Evolutionary conservation across 2,329 filamentous ascomycete genomes (phyloP).

Genomic region (Lachnellula cervina): DNA sequence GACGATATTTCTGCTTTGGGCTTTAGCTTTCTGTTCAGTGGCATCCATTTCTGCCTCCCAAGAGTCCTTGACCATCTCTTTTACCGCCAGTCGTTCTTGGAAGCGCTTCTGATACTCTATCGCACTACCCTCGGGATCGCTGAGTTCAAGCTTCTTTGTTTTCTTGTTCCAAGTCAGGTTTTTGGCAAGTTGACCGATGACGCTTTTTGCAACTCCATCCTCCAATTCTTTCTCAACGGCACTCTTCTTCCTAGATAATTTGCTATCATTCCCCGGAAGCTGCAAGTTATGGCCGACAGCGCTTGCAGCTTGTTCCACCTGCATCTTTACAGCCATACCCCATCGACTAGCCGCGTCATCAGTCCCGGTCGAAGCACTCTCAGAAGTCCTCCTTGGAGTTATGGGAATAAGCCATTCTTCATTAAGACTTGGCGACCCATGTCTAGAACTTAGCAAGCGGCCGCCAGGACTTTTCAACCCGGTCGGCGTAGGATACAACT

Average conservation of each 20-base stretch:
- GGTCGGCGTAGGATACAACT: neutral
- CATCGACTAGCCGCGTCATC: neutral
- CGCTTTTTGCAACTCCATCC: neutral
- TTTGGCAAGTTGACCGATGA: neutral
- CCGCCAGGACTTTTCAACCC: too few relatives aligned
- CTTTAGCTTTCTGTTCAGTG: conserved; percentile 19
- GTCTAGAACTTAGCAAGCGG: too few relatives aligned
- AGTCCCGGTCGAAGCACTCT: neutral
- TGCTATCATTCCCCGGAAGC: neutral
- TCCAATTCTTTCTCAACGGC: neutral
- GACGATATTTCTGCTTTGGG: conserved; percentile 21
- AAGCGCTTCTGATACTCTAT: conserved; percentile 17
- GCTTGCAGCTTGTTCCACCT: neutral
- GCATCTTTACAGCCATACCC: conserved; percentile 5
- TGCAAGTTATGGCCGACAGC: neutral
- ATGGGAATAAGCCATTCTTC: too few relatives aligned
- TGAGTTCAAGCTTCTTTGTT: conserved; percentile 8
- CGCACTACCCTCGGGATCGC: conserved; percentile 9
- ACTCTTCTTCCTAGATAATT: conserved; percentile 1
- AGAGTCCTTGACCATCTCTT: conserved; percentile 21
- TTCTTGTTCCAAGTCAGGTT: conserved; percentile 6
- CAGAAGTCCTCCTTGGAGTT: neutral
- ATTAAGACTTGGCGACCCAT: too few relatives aligned
- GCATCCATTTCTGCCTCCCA: conserved; percentile 25
- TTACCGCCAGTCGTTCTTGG: conserved; percentile 16